Evolutionary conservation across 208 protist species (phyloP), one percentile per base, ranked within the genome.

Genomic region (Acanthamoeba sp.): DNA sequence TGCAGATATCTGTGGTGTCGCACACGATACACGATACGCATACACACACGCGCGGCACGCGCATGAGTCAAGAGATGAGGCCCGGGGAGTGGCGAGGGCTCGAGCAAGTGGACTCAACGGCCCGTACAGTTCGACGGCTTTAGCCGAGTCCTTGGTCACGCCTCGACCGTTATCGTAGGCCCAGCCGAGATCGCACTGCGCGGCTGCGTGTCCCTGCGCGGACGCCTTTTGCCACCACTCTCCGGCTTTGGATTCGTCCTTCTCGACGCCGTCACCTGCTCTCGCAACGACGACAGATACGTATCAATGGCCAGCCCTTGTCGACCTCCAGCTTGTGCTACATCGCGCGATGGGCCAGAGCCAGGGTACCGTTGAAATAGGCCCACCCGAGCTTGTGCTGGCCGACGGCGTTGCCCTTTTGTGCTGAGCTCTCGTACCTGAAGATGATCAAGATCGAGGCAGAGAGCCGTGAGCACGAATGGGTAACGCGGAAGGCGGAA

Each of bases 181-280:
- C 90, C 64, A 87, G 32, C 90, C 90, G n/a, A 94, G 42, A 27
- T 82, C 45, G 66, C 59, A 94, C 66, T 84, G 90, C 34, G 90
- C 90, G 4, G 64, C 64, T 7, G 73, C 73, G 38, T 94, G 73
- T 27, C 90, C 90, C 42, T 84, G 64, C 66, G 42, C 22, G 6
- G 90, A 66, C n/a, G 90, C 90, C 45, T 59, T 62, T 16, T 69
- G 90, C 50, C 55, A 94, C 66, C 59, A 82, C 34, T 94, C 90
- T 3, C 29, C 18, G 0, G 90, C 64, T 27, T 78, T 76, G 66
- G 40, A 5, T 16, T 76, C 69, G 42, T 94, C 90, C 66, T 94
- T 82, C 69, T 80, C 69, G 18, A 73, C 57, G 22, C 87, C 87
- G 20, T 78, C 87, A 22, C 87, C 87, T 87, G 45, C 27, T 27